These are phyloP conservation scores for Synchytrium microbalum DNA, from an alignment of 371 early-diverging fungal species.

Conservation along the genomic window DNA sequence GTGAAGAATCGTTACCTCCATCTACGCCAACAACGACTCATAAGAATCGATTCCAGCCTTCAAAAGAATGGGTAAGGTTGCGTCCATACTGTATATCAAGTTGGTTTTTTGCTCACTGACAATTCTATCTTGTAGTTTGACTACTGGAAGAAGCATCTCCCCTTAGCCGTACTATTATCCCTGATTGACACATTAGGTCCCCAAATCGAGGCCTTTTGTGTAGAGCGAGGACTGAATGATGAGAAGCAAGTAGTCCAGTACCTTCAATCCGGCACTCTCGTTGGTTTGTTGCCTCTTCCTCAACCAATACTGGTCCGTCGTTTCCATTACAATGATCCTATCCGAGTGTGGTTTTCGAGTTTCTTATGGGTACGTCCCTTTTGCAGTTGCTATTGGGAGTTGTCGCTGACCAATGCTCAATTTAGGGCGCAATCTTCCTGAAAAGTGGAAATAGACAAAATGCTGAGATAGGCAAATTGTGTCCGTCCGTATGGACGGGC, in stretches of 20 bases:
- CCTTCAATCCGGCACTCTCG: conserved; percentile 32
- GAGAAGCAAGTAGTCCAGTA: conserved; percentile 32
- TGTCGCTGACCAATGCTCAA: conserved; percentile 1
- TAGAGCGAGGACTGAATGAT: conserved; percentile 32
- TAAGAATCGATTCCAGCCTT: conserved; percentile 37
- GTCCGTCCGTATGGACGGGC: conserved; percentile 38
- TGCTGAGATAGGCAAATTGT: conserved; percentile 29
- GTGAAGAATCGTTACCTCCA: background rate
- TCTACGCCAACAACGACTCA: conserved; percentile 9
- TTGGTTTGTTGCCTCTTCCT: conserved; percentile 40
- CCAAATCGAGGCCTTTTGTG: conserved; percentile 46
- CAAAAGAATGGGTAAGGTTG: conserved; percentile 42
- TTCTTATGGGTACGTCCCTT: conserved; percentile 33
- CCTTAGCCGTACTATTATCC: conserved; percentile 51
- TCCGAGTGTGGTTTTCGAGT: conserved; percentile 36
- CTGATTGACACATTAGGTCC: conserved; percentile 54
- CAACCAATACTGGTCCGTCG: conserved; percentile 30
- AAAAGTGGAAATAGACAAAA: conserved; percentile 20
- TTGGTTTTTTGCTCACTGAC: background rate
- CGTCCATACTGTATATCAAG: background rate
- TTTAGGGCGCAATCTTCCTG: conserved; percentile 28
- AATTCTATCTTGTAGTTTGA: conserved; percentile 25
- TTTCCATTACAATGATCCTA: conserved; percentile 27
- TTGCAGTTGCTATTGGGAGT: conserved; percentile 1
- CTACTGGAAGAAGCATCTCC: conserved; percentile 59